Evolutionary conservation across 2,329 filamentous ascomycete genomes (phyloP).

Genomic region (Cercospora sesami): DNA sequence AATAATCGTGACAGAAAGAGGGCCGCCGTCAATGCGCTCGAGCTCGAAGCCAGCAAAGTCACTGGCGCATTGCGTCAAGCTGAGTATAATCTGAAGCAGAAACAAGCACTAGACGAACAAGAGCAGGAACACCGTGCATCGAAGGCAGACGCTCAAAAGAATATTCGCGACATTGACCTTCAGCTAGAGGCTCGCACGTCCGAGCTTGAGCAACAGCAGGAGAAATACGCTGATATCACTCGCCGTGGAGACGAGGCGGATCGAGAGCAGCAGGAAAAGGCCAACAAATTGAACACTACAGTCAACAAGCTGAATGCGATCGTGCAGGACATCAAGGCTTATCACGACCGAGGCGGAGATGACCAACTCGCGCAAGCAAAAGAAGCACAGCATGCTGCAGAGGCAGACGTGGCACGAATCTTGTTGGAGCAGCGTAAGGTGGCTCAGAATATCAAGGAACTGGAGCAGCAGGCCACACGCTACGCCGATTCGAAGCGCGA

Average conservation of each 20-base stretch:
- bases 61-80: constrained; percentile 70
- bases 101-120: constrained; percentile 66
- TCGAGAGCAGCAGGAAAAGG: constrained; percentile 67
- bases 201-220: constrained; percentile 71
- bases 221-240: constrained; percentile 73
- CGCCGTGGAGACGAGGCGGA: constrained; percentile 71
- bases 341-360: constrained; percentile 73
- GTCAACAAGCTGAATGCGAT: constrained; percentile 74
- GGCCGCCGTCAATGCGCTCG: constrained; percentile 62
- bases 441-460: constrained; percentile 70
- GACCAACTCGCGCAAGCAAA: constrained; percentile 68
- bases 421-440: constrained; percentile 69
- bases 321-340: constrained; percentile 75
- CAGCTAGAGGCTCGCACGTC: constrained; percentile 75
- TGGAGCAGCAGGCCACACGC: constrained; percentile 74
- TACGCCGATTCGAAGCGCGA: constrained; percentile 81
- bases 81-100: constrained; percentile 77
- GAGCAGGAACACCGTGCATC: constrained; percentile 72
- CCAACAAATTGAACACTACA: constrained; percentile 70
- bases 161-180: constrained; percentile 67
- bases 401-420: constrained; percentile 63
- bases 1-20: constrained; percentile 71
- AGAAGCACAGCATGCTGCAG: constrained; percentile 66
- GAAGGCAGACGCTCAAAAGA: constrained; percentile 66
- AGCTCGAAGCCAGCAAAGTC: constrained; percentile 75